Conservation (phyloP, 106 monocot genomes). For the Dendrobium officinale region DNA sequence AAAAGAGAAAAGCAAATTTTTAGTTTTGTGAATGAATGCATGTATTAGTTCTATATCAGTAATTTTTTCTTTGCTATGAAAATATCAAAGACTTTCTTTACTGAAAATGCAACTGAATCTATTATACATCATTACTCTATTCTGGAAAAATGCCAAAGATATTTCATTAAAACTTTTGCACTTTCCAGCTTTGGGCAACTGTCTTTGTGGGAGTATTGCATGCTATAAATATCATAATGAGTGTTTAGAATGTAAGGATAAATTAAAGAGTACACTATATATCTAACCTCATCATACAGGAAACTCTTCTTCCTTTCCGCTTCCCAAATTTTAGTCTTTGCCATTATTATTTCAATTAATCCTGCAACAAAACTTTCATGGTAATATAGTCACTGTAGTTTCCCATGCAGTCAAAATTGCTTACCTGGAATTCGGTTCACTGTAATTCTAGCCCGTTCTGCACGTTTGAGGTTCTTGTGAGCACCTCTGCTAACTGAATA, state of each 20-base stretch:
- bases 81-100: too few relatives aligned
- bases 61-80: too few relatives aligned
- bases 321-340: slow-evolving; percentile 55
- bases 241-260: neutral
- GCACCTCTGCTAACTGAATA: slow-evolving; percentile 64
- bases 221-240: neutral
- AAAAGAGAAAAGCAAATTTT: too few relatives aligned
- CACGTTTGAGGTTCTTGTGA: slow-evolving; percentile 60
- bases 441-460: slow-evolving; percentile 61
- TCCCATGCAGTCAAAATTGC: neutral
- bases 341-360: slow-evolving; percentile 38
- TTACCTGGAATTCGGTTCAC: slow-evolving; percentile 70
- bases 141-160: neutral
- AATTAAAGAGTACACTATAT: neutral
- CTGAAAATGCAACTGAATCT: too few relatives aligned
- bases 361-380: slow-evolving; percentile 26
- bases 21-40: too few relatives aligned
- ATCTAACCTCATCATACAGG: slow-evolving; percentile 67
- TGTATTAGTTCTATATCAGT: too few relatives aligned
- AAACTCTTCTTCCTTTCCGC: slow-evolving; percentile 49
- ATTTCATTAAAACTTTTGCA: neutral
- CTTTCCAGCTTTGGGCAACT: neutral
- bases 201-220: neutral
- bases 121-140: neutral
- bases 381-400: slow-evolving; percentile 7